A percentile compares a stretch with the other conserved stretches of the same genome.
phyloP scores from a whole-genome alignment of 1,284 basidiomycete genomes.

The Xanthoconium separans region DNA sequence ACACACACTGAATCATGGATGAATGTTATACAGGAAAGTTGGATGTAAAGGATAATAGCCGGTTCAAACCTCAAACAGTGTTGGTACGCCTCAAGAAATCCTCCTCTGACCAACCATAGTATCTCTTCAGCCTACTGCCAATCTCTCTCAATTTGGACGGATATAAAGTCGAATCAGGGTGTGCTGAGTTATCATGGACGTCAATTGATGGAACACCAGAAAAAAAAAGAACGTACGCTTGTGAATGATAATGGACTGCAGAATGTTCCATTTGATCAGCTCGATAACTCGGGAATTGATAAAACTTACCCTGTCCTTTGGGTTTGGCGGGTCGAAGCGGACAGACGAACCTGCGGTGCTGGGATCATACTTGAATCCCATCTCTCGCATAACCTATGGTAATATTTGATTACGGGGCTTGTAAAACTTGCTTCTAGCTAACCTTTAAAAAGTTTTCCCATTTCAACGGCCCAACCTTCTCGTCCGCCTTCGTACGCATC shows the following conservation, averaged over 20 bases:
- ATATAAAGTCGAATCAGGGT: slow-evolving; percentile 65
- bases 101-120: slow-evolving; percentile 71
- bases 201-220: slow-evolving; percentile 1
- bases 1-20: neutral
- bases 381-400: slow-evolving; percentile 66
- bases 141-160: slow-evolving; percentile 51
- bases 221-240: slow-evolving; percentile 52
- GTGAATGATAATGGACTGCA: slow-evolving; percentile 70
- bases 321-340: slow-evolving; percentile 70
- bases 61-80: slow-evolving; percentile 1
- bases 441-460: slow-evolving; percentile 71
- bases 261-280: slow-evolving; percentile 6
- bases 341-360: slow-evolving; percentile 80
- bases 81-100: slow-evolving; percentile 42
- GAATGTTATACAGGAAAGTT: neutral
- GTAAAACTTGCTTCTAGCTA: neutral
- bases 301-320: slow-evolving; percentile 49
- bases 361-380: slow-evolving; percentile 72
- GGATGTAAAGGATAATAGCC: neutral
- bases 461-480: slow-evolving; percentile 64
- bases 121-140: slow-evolving; percentile 56
- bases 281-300: neutral
- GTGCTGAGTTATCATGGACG: slow-evolving; percentile 44
- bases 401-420: neutral
- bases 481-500: slow-evolving; percentile 53